A percentile compares a stretch with the other conserved stretches of the same genome.
phyloP scores from a whole-genome alignment of 2,329 filamentous ascomycete genomes.

The Teratosphaeria zuluensis region DNA sequence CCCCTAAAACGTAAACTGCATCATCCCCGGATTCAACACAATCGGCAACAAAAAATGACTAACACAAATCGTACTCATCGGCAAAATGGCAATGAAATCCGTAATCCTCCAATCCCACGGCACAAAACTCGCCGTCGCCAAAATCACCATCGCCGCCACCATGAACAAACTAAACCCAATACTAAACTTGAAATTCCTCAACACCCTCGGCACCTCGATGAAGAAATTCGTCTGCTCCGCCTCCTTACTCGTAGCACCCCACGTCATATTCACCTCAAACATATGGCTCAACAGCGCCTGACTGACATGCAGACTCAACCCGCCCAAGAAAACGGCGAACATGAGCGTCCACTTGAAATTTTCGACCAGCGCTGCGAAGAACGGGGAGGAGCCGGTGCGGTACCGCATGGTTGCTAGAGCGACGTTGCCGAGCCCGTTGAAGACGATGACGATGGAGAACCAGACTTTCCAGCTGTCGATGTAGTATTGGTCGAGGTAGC shows the following conservation, averaged over 20 bases:
- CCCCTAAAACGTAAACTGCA: constrained; percentile 65
- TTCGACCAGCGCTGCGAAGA: constrained; percentile 42
- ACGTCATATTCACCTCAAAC: constrained; percentile 77
- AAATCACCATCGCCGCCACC: constrained; percentile 53
- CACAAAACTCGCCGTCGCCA: constrained; percentile 55
- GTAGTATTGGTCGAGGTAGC: constrained; percentile 57
- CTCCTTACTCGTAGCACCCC: constrained; percentile 79
- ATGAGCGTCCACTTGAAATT: constrained; percentile 56
- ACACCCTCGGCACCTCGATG: constrained; percentile 68
- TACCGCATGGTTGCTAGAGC: constrained; percentile 55
- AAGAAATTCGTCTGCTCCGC: constrained; percentile 75
- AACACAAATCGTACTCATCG: constrained; percentile 60
- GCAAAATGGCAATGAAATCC: constrained; percentile 57
- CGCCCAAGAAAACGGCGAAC: constrained; percentile 73
- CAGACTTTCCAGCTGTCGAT: constrained; percentile 57
- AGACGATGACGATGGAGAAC: constrained; percentile 54
- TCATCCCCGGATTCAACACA: constrained; percentile 66
- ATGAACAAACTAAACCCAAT: constrained; percentile 53
- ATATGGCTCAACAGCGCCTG: constrained; percentile 73
- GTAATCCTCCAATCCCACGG: constrained; percentile 46
- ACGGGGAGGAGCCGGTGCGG: constrained; percentile 45
- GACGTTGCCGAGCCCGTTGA: constrained; percentile 53
- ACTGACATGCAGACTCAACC: constrained; percentile 69
- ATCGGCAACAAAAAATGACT: constrained; percentile 64
- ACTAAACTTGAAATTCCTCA: constrained; percentile 68